These are phyloP conservation scores for Lactarius akahatsu DNA, from an alignment of 768 basidiomycete species.

Conservation along the genomic window DNA sequence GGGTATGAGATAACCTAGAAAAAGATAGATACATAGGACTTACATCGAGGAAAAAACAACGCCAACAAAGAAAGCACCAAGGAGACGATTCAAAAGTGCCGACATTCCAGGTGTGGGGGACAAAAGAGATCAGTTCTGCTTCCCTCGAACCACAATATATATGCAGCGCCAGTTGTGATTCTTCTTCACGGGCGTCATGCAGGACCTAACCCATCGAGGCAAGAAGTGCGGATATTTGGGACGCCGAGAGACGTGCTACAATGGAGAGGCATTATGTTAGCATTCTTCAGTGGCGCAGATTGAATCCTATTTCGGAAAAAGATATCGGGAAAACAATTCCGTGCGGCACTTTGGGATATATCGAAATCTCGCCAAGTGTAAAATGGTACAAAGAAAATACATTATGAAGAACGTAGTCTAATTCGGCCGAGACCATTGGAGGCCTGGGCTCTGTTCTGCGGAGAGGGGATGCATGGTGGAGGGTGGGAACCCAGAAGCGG, in stretches of 20 bases:
- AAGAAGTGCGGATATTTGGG: constrained; percentile 3
- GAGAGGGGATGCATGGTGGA: background rate
- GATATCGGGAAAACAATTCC: background rate
- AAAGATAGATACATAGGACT: background rate
- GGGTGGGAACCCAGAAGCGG: background rate
- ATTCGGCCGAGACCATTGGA: background rate
- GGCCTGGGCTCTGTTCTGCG: background rate
- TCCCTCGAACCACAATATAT: constrained; percentile 4
- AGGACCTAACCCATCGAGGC: constrained; percentile 1
- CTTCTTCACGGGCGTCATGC: background rate
- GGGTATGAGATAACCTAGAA: background rate
- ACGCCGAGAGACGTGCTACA: background rate
- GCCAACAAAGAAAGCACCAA: constrained; percentile 17
- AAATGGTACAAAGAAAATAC: background rate
- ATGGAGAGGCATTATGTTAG: background rate
- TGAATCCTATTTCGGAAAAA: background rate
- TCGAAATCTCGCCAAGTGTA: background rate
- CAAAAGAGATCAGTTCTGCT: background rate
- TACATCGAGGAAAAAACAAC: constrained; percentile 17
- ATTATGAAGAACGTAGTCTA: background rate
- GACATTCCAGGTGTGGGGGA: constrained; percentile 5
- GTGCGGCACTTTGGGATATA: background rate
- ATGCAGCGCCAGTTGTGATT: constrained; percentile 8
- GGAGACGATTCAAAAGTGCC: constrained; percentile 2
- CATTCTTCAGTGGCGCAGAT: background rate